Conservation (phyloP, 2,329 filamentous ascomycete genomes). For the Aspergillus sp. region DNA sequence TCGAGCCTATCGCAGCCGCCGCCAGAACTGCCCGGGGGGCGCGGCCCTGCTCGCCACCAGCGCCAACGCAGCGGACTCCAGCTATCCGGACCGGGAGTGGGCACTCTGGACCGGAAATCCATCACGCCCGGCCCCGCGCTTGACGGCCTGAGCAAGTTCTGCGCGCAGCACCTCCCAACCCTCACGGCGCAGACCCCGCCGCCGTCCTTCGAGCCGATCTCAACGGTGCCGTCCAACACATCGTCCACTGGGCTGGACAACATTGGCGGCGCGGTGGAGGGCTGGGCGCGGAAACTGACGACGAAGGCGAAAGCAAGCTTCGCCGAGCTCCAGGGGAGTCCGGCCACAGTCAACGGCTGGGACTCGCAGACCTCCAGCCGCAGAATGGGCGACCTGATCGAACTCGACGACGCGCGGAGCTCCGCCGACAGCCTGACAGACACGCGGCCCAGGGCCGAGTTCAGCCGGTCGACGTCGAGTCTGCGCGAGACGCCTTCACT, state of each 20-base stretch:
- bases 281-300: constrained; percentile 79
- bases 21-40: constrained; percentile 16
- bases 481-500: constrained; percentile 13
- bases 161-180: constrained; percentile 71
- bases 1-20: constrained; percentile 19
- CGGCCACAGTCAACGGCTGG: constrained; percentile 13
- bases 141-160: constrained; percentile 75
- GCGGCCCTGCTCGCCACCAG: constrained; percentile 28
- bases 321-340: constrained; percentile 31
- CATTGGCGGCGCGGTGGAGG: constrained; percentile 77
- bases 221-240: constrained; percentile 21
- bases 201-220: constrained; percentile 37
- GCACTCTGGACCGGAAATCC: constrained; percentile 57
- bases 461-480: constrained; percentile 9
- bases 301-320: constrained; percentile 32
- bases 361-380: constrained; percentile 17
- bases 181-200: constrained; percentile 58
- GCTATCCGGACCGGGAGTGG: constrained; percentile 79
- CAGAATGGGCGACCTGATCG: constrained; percentile 35
- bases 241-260: constrained; percentile 60
- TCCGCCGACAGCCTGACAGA: constrained; percentile 11
- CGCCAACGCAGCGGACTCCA: constrained; percentile 41
- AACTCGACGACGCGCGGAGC: constrained; percentile 29
- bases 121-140: constrained; percentile 59
- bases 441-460: constrained; percentile 9